phyloP scores from a whole-genome alignment of 306 rosid genomes.

The Heteromeles arbutifolia region DNA sequence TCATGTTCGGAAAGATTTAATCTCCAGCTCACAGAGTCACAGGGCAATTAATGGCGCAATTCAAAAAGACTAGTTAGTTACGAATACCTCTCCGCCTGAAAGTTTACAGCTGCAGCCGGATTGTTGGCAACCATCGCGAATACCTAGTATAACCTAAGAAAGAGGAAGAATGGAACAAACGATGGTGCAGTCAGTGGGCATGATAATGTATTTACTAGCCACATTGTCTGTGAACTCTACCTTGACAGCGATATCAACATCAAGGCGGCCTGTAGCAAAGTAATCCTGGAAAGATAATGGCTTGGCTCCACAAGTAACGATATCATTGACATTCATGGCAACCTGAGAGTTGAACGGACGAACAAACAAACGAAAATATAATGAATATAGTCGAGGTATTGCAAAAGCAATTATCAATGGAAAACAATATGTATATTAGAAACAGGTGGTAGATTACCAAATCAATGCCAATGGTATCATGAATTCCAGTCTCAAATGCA shows the following conservation, averaged over 20 bases:
- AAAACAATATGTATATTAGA: background rate
- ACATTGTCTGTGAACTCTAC: slow-evolving; percentile 14
- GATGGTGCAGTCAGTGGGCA: background rate
- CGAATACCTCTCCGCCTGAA: slow-evolving; percentile 91
- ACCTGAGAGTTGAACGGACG: slow-evolving; percentile 36
- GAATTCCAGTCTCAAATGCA: slow-evolving; percentile 88
- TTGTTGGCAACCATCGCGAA: slow-evolving; percentile 79
- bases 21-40: background rate
- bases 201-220: background rate
- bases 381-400: background rate
- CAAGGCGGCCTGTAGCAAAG: slow-evolving; percentile 81
- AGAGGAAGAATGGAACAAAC: background rate
- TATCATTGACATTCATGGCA: slow-evolving; percentile 96
- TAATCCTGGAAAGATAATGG: slow-evolving; percentile 90
- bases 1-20: no score
- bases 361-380: no score
- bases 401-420: background rate
- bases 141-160: slow-evolving; percentile 76
- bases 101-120: slow-evolving; percentile 60
- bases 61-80: background rate
- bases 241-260: slow-evolving; percentile 89
- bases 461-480: slow-evolving; percentile 88
- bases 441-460: slow-evolving; percentile 38
- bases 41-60: background rate
- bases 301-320: slow-evolving; percentile 91